A percentile compares a stretch with the other conserved stretches of the same genome.
Evolutionary conservation across 768 basidiomycete genomes (phyloP).

Genomic region (Arthromyces matolae): DNA sequence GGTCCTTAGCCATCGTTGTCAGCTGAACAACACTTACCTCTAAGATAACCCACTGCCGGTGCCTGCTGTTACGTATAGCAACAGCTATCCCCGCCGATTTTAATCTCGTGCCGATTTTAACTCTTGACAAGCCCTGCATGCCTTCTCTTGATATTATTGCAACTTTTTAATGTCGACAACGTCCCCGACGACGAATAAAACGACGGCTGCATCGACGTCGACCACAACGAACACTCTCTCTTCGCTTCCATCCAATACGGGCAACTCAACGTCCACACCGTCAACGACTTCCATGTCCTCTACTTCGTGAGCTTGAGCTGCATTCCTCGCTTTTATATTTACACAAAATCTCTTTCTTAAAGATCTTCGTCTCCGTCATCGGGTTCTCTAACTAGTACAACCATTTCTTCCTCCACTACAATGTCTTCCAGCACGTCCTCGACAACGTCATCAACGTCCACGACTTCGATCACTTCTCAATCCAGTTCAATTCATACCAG

Average conservation of each 20-base stretch:
- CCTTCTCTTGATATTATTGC: slow-evolving; percentile 12
- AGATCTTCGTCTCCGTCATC: background rate
- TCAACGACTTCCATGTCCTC: slow-evolving; percentile 7
- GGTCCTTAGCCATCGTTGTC: background rate
- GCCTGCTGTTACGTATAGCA: slow-evolving; percentile 5
- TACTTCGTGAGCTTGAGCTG: slow-evolving; percentile 6
- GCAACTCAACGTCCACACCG: slow-evolving; percentile 12
- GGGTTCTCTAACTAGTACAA: slow-evolving; percentile 3
- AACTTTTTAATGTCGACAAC: slow-evolving; percentile 13
- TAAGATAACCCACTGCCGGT: slow-evolving; percentile 6
- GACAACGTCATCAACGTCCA: slow-evolving; percentile 19
- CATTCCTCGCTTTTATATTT: background rate
- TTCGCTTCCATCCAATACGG: slow-evolving; percentile 17
- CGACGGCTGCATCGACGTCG: slow-evolving; percentile 14
- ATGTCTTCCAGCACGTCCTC: slow-evolving; percentile 16
- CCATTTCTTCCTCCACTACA: slow-evolving; percentile 6
- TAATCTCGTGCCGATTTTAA: slow-evolving; percentile 3
- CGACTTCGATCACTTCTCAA: slow-evolving; percentile 13
- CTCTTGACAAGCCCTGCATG: slow-evolving; percentile 16
- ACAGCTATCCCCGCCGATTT: background rate
- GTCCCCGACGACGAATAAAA: slow-evolving; percentile 10
- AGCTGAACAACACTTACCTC: background rate
- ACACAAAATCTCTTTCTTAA: background rate
- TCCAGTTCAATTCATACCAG: slow-evolving; percentile 12
- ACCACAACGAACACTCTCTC: slow-evolving; percentile 16